Evolutionary conservation across 495 filamentous ascomycete species (phyloP).

Genomic region (Aspergillus conjunctus): DNA sequence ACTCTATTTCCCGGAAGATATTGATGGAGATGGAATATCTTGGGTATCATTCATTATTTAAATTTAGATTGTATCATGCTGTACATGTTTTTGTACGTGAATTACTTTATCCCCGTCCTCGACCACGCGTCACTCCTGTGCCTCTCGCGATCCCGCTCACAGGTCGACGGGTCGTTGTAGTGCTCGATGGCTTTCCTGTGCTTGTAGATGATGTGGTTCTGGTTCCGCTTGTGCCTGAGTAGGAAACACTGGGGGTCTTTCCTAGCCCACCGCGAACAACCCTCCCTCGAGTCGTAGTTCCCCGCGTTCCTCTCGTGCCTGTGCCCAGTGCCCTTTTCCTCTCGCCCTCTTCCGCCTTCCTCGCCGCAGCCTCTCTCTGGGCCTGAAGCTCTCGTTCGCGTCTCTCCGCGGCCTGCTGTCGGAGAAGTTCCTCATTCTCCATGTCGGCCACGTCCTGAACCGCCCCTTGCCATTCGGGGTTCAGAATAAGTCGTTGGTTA

Average conservation of each 20-base stretch:
- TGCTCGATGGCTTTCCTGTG: constrained; percentile 29
- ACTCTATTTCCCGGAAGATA: too few relatives aligned
- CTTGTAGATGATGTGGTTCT: constrained; percentile 33
- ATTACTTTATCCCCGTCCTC: constrained; percentile 32
- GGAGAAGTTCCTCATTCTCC: constrained; percentile 71
- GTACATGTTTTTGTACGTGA: background rate
- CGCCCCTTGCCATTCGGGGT: constrained; percentile 86
- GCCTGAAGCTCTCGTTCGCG: constrained; percentile 73
- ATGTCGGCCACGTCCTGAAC: constrained; percentile 79
- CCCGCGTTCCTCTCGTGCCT: constrained; percentile 50
- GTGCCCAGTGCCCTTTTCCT: constrained; percentile 51
- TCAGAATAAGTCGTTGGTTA: constrained; percentile 88
- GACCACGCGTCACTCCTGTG: constrained; percentile 43
- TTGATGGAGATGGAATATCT: background rate
- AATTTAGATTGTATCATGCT: constrained; percentile 7
- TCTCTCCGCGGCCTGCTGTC: constrained; percentile 73
- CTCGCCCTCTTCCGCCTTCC: constrained; percentile 74
- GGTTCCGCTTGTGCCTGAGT: constrained; percentile 30
- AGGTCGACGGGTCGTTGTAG: constrained; percentile 47
- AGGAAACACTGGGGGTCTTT: constrained; percentile 43
- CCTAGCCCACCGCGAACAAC: constrained; percentile 52
- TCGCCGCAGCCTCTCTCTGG: constrained; percentile 68
- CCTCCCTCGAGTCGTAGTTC: constrained; percentile 42
- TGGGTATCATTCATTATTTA: constrained; percentile 33
- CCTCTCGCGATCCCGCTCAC: constrained; percentile 55